phyloP scores from a whole-genome alignment of 306 rosid species.

The Argentina anserina region DNA sequence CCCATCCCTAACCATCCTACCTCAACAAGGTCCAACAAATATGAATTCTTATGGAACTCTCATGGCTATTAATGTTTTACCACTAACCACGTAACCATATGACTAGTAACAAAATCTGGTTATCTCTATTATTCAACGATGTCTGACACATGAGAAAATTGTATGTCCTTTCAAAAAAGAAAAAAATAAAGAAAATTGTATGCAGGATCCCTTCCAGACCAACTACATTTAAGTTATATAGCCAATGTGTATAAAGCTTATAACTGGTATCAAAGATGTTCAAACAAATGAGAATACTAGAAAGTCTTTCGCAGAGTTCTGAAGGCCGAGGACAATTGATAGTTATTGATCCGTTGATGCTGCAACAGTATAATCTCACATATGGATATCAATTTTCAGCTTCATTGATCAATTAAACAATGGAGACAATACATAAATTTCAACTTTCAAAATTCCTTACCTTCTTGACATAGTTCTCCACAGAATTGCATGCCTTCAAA shows the following conservation, averaged over 20 bases:
- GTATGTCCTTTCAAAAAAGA: too few species aligned
- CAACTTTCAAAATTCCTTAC: slow-evolving; percentile 28
- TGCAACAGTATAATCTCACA: neutral
- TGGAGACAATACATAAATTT: neutral
- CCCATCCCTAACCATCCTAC: neutral
- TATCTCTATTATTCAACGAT: neutral
- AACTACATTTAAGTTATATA: neutral
- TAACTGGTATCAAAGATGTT: neutral
- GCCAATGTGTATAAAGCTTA: neutral
- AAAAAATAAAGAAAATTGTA: too few species aligned
- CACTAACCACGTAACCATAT: neutral
- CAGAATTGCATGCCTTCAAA: slow-evolving; percentile 63
- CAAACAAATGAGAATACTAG: neutral
- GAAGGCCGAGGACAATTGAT: neutral
- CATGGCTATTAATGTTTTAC: neutral
- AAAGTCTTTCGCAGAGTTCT: neutral
- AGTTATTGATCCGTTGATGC: neutral
- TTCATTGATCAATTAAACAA: slow-evolving; percentile 1
- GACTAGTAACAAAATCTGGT: neutral
- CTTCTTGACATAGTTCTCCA: slow-evolving; percentile 52
- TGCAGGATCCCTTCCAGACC: too few species aligned
- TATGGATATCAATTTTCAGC: neutral
- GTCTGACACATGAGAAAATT: neutral
- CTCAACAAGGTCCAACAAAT: neutral
- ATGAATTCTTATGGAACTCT: neutral